Base-by-base conservation (phyloP, 192 early-diverging fungal species). In the Radiomyces spectabilis region DNA sequence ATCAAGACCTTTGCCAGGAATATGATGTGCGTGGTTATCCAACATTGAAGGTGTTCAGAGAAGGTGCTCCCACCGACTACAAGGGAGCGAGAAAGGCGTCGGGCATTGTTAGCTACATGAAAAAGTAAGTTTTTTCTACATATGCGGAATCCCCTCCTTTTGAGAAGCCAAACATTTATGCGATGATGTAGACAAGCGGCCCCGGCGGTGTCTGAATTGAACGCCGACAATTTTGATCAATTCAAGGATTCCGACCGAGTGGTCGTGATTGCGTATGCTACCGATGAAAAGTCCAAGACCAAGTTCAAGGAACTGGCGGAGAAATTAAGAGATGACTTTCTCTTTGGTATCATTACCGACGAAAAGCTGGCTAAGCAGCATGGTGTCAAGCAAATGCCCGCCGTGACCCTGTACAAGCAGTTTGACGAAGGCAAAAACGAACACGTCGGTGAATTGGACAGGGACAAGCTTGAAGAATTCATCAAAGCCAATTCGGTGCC, bases 21-120 rank as follows among this genome's bases (percentile, higher is more conserved):
- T 74, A 85, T 53, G 80, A 82, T 46, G 74, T 96, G 45, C 63
- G 79, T 42, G 92, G 92, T 38, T 95, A 88, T 87, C 92, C 92
- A 8, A 92, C 92, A 10, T 71, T 94, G 59, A 95, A 91, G 73
- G 72, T 95, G 39, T 89, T 92, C 74, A 69, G 83, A 44, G 56
- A 81, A n/a, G 92, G 88, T 56, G 59, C 59, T 26, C 38, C 75
- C 25, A 55, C 78, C 25, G 79, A 83, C 19, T 97, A 91, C 81
- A 78, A 82, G 65, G 94, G 94, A 34, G 68, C 79, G 40, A 89
- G 94, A 59, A 88, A 85, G 73, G 77, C 86, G 24, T 78, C 79
- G 27, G 76, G 73, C 41, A 95, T 97, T 63, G 71, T 92, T 61
- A 77, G 71, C 59, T 88, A 85, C 78, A 91, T 97, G 88, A 80